Evolutionary conservation across 208 protist genomes (phyloP).

Genomic region (Trichomonas tenax): DNA sequence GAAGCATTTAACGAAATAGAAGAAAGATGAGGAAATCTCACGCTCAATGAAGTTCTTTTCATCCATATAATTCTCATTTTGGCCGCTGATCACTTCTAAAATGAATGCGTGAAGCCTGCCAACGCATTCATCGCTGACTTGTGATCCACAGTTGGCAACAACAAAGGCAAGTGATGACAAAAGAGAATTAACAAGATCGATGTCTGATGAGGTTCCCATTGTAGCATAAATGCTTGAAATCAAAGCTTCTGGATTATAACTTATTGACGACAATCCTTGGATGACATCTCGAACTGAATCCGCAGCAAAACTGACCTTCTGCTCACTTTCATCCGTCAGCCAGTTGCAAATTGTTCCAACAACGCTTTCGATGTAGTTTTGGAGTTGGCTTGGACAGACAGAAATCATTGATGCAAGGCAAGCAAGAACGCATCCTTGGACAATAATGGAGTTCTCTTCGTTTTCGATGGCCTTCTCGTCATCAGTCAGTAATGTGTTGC

Average conservation of each 20-base stretch:
- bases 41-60: background rate
- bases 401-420: background rate
- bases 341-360: background rate
- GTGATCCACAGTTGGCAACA: background rate
- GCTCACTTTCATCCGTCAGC: background rate
- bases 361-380: background rate
- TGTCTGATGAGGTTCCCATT: background rate
- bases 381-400: background rate
- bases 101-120: background rate
- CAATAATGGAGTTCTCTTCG: background rate
- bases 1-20: background rate
- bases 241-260: background rate
- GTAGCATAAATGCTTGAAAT: background rate
- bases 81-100: background rate
- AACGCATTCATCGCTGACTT: background rate
- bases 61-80: background rate
- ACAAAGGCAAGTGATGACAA: background rate
- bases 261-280: background rate
- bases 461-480: background rate
- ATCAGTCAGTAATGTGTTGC: background rate
- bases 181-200: background rate
- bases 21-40: background rate
- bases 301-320: background rate
- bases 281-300: background rate
- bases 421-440: background rate